These are phyloP conservation scores for Emergomyces orientalis DNA, from an alignment of 2,329 filamentous ascomycete genomes.

Conservation along the genomic window DNA sequence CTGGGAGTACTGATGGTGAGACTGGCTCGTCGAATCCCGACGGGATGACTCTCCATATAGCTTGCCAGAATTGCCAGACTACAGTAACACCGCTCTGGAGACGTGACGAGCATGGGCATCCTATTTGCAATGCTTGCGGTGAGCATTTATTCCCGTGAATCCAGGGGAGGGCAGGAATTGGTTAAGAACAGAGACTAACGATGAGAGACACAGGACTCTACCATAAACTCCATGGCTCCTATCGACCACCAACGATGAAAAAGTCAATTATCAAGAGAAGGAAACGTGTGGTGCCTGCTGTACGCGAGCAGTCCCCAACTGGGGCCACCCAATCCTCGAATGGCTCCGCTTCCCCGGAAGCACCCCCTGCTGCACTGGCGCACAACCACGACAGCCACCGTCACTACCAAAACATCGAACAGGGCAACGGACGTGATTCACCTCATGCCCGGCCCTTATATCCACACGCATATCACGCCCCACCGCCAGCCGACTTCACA, in stretches of 20 bases:
- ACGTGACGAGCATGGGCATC: slow-evolving; percentile 85
- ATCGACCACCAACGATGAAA: slow-evolving; percentile 96
- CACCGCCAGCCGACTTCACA: slow-evolving; percentile 44
- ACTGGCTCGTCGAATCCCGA: slow-evolving; percentile 15
- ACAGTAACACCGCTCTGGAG: slow-evolving; percentile 96
- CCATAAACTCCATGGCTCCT: slow-evolving; percentile 88
- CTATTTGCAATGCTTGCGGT: slow-evolving; percentile 98
- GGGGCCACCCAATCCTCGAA: slow-evolving; percentile 33
- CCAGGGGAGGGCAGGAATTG: not conserved
- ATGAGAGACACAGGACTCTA: slow-evolving; percentile 59
- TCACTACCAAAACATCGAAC: slow-evolving; percentile 24
- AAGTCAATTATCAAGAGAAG: slow-evolving; percentile 93
- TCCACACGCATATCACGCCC: slow-evolving; percentile 37
- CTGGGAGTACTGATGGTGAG: slow-evolving; percentile 14
- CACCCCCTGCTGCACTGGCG: slow-evolving; percentile 27
- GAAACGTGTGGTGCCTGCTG: slow-evolving; percentile 83
- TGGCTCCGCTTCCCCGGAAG: slow-evolving; percentile 35
- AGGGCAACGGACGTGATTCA: slow-evolving; percentile 21
- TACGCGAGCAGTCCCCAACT: slow-evolving; percentile 40
- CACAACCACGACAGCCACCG: slow-evolving; percentile 26
- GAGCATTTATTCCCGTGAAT: slow-evolving; percentile 34
- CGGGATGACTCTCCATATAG: slow-evolving; percentile 56
- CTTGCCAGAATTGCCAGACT: slow-evolving; percentile 93
- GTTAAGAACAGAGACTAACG: slow-evolving; percentile 10
- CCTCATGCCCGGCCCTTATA: slow-evolving; percentile 19